A percentile compares a stretch with the other conserved stretches of the same genome.
These are phyloP conservation scores for Botryotinia globosa DNA, from an alignment of 2,329 filamentous ascomycete genomes.

Conservation along the genomic window DNA sequence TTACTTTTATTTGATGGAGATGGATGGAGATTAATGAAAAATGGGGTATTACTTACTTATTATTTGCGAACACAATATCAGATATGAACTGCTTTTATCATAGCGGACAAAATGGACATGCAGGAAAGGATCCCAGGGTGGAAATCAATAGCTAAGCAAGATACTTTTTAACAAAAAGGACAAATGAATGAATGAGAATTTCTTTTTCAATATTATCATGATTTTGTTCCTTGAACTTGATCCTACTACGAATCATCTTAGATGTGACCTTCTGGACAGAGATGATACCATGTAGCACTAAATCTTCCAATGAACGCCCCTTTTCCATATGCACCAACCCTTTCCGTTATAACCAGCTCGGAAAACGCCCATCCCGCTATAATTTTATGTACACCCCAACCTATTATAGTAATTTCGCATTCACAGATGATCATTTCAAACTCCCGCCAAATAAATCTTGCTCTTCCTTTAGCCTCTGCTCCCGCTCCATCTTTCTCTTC, in stretches of 20 bases:
- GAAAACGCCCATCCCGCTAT: conserved; percentile 31
- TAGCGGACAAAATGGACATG: not conserved
- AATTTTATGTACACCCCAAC: conserved; percentile 13
- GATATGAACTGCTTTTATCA: conserved; percentile 3
- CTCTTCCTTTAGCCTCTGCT: conserved; percentile 39
- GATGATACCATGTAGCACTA: not conserved
- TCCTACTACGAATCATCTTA: conserved; percentile 6
- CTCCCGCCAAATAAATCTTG: conserved; percentile 38
- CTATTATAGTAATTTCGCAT: conserved; percentile 7
- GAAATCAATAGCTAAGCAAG: not conserved
- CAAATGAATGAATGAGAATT: not conserved
- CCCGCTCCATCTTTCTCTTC: conserved; percentile 45
- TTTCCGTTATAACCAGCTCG: not conserved
- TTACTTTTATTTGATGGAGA: not conserved
- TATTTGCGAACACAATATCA: not conserved
- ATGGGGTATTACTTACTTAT: conserved; percentile 3
- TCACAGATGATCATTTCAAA: conserved; percentile 25
- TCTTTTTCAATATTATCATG: not conserved
- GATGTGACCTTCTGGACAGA: not conserved
- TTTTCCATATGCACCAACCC: not conserved
- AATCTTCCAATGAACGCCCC: conserved; percentile 6
- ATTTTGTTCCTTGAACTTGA: not conserved
- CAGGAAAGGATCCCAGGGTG: not conserved
- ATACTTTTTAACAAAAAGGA: not conserved
- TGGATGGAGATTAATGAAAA: not conserved